phyloP scores from a whole-genome alignment of 768 basidiomycete species.

The Termitomyces sp. region DNA sequence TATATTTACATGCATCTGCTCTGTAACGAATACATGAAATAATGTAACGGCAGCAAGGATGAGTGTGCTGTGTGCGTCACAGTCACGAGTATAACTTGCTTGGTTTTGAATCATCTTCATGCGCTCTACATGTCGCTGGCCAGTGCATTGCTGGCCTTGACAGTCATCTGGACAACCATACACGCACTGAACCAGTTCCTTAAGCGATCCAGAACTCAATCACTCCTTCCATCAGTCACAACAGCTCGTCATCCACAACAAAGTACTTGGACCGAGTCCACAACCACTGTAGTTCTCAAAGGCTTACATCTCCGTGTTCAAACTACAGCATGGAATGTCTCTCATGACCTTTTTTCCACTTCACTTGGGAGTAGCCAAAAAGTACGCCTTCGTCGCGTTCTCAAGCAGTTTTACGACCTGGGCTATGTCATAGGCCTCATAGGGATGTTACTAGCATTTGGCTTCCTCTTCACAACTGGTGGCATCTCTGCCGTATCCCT shows the following conservation, averaged over 20 bases:
- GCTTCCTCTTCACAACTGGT: constrained; percentile 36
- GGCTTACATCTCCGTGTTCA: constrained; percentile 38
- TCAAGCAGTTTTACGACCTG: constrained; percentile 44
- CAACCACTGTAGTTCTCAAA: constrained; percentile 20
- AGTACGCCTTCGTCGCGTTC: constrained; percentile 17
- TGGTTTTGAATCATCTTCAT: background rate
- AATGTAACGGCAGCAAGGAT: background rate
- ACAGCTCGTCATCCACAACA: background rate
- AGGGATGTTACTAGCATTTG: constrained; percentile 45
- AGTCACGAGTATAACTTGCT: background rate
- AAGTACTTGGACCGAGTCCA: constrained; percentile 16
- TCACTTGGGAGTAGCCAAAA: constrained; percentile 29
- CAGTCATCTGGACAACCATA: constrained; percentile 23
- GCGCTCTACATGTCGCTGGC: constrained; percentile 20
- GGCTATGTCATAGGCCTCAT: constrained; percentile 42
- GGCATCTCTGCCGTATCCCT: constrained; percentile 11
- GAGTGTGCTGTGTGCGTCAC: background rate
- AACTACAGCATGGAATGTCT: constrained; percentile 45
- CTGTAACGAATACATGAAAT: constrained; percentile 6
- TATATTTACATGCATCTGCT: constrained; percentile 15
- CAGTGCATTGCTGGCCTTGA: constrained; percentile 17
- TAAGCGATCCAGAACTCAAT: constrained; percentile 3
- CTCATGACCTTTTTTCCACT: constrained; percentile 41
- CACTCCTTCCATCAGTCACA: constrained; percentile 10
- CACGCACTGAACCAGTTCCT: constrained; percentile 18